These are phyloP conservation scores for Debaryomyces coudertii DNA, from an alignment of 1,139 yeast species.

Conservation along the genomic window DNA sequence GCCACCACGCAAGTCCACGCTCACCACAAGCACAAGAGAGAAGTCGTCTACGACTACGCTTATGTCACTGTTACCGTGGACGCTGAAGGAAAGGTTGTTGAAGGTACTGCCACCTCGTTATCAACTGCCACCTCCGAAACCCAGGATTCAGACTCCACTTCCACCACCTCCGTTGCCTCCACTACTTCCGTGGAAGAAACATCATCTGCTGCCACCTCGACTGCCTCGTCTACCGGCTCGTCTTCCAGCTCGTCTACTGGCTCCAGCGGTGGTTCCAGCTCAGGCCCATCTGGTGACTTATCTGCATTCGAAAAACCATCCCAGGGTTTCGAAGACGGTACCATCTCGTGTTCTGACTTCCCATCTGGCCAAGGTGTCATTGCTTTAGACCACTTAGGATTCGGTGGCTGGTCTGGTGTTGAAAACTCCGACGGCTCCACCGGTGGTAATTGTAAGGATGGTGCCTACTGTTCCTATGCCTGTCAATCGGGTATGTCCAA, in stretches of 20 bases:
- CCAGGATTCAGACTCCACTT: slow-evolving; percentile 10
- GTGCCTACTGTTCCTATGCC: slow-evolving; percentile 81
- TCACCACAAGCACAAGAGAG: slow-evolving; percentile 49
- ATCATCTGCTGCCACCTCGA: slow-evolving; percentile 15
- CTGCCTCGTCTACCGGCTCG: slow-evolving; percentile 25
- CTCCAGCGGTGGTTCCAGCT: slow-evolving; percentile 20
- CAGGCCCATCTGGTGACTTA: slow-evolving; percentile 59
- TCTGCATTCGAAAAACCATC: slow-evolving; percentile 54
- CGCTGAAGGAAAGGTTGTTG: slow-evolving; percentile 33
- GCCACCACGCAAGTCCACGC: slow-evolving; percentile 41
- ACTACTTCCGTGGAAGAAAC: slow-evolving; percentile 14
- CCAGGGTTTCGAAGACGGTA: slow-evolving; percentile 63
- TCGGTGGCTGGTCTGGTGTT: slow-evolving; percentile 79
- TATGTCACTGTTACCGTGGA: slow-evolving; percentile 51
- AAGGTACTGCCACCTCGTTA: slow-evolving; percentile 18
- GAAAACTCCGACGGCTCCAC: slow-evolving; percentile 66
- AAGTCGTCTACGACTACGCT: slow-evolving; percentile 41
- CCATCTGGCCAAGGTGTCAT: slow-evolving; percentile 78
- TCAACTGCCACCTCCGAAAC: slow-evolving; percentile 15
- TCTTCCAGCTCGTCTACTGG: slow-evolving; percentile 15
- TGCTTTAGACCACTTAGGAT: slow-evolving; percentile 54
- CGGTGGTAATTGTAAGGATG: slow-evolving; percentile 70
- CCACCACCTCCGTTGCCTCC: slow-evolving; percentile 16
- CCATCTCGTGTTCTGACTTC: slow-evolving; percentile 58
- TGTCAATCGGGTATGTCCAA: slow-evolving; percentile 92